Evolutionary conservation across 1,284 basidiomycete species (phyloP), one percentile per base, ranked within the genome.

Genomic region (Golubevia pallescens): DNA sequence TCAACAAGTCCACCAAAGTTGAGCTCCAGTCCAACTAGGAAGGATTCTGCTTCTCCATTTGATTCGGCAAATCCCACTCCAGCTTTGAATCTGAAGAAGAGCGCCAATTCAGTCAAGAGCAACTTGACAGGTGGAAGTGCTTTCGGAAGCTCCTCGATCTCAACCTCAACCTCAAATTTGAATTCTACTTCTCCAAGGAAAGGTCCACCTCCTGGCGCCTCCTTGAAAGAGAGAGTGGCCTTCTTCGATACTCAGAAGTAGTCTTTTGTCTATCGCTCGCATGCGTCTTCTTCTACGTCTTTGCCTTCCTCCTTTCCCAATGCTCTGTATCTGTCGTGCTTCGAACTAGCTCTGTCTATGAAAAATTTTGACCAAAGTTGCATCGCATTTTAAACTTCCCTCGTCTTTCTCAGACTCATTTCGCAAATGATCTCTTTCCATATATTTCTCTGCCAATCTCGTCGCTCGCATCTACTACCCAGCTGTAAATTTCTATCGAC

Each of bases 201-300:
- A 10, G 51, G 14, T 34, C 28, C 42, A n/a, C 62, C 74, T 8
- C 48, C 28, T 57, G 65, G 52, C 14, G 69, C 69, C 1, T 73
- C 68, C 20, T 51, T 78, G 16, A 62, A 60, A 48, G 76, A 78
- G 60, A 58, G 76, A 2, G 74, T 76, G 7, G 76, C 76, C 20
- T 78, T 78, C 61, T 78, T 78, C 54, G 75, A 78, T 57, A 60
- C 60, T 61, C 60, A 61, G 10, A 53, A 61, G 34, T 38, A 38
- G 34, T 5, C 34, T 10, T 4, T 38, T 38, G 5, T 4, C 34
- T 38, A 4, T 38, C 34, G n/a, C n/a, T n/a, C n/a, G n/a, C n/a
- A n/a, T n/a, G n/a, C n/a, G n/a, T n/a, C n/a, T n/a, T n/a, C n/a
- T n/a, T n/a, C n/a, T n/a, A n/a, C n/a, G n/a, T n/a, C n/a, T n/a